These are phyloP conservation scores for Chlamydomonas schloesseri DNA, from an alignment of 139 green algal species.

Conservation along the genomic window DNA sequence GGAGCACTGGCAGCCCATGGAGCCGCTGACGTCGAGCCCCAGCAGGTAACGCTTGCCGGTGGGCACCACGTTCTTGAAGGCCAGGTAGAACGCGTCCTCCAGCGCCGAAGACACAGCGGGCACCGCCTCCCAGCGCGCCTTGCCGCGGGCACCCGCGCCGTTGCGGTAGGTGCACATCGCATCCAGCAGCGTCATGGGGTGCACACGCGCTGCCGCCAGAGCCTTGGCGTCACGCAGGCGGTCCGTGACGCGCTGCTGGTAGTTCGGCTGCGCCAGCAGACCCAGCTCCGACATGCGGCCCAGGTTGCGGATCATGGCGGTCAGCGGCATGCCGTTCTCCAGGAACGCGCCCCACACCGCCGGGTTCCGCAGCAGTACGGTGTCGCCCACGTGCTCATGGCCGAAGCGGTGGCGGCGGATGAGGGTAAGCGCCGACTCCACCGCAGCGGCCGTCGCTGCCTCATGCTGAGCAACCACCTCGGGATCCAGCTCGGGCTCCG, in stretches of 20 bases:
- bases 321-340: constrained; percentile 37
- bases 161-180: constrained; percentile 30
- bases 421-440: not conserved
- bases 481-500: not conserved
- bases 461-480: not conserved
- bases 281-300: constrained; percentile 27
- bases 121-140: not conserved
- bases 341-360: constrained; percentile 32
- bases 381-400: constrained; percentile 47
- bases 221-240: constrained; percentile 1
- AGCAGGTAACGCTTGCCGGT: constrained; percentile 46
- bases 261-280: not conserved
- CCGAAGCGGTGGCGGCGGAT: constrained; percentile 43
- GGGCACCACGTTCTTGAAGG: constrained; percentile 47
- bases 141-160: not conserved
- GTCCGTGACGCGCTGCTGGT: not conserved
- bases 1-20: constrained; percentile 29
- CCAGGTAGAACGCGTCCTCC: constrained; percentile 48
- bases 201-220: constrained; percentile 8
- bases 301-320: constrained; percentile 38
- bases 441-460: not conserved
- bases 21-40: constrained; percentile 46
- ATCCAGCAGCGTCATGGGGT: constrained; percentile 43
- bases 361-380: not conserved
- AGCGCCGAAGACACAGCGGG: not conserved